Conservation (phyloP, 192 early-diverging fungal species). For the Cladochytrium replicatum region DNA sequence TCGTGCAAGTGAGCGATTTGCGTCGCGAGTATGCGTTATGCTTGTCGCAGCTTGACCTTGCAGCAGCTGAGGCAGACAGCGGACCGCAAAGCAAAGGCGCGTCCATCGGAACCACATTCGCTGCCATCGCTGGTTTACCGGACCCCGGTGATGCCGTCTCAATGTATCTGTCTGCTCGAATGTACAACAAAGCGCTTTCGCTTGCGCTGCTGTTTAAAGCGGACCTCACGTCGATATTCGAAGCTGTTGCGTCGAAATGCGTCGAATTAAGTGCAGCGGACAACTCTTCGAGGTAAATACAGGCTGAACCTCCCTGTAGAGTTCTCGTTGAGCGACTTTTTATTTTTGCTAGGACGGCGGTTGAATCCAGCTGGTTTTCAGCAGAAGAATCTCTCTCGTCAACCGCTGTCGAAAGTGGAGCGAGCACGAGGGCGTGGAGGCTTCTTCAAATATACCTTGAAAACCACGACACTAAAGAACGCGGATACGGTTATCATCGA, state of each 20-base stretch:
- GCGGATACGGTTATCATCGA: constrained; percentile 3
- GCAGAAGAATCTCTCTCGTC: too few relatives aligned
- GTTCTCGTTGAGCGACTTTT: too few relatives aligned
- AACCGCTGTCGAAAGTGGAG: too few relatives aligned
- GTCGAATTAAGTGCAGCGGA: too few relatives aligned
- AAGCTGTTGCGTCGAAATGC: constrained; percentile 13
- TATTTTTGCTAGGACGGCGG: too few relatives aligned
- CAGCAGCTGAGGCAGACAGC: too few relatives aligned
- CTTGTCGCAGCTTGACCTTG: constrained; percentile 19
- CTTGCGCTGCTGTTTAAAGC: constrained; percentile 17
- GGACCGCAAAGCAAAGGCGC: too few relatives aligned
- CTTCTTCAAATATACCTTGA: constrained; percentile 12
- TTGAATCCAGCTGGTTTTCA: too few relatives aligned
- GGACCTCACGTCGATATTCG: constrained; percentile 13
- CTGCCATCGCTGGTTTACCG: constrained; percentile 4
- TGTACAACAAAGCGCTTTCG: constrained; percentile 21
- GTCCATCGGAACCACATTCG: too few relatives aligned
- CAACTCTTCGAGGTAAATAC: too few relatives aligned
- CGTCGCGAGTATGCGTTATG: constrained; percentile 21
- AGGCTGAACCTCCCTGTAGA: too few relatives aligned
- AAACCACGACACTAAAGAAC: constrained; percentile 1
- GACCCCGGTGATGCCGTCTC: constrained; percentile 11
- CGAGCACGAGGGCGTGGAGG: constrained; percentile 22
- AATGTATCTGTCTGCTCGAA: constrained; percentile 8
- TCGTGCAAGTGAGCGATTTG: constrained; percentile 11